Percentiles rank a stretch among this genome's conserved stretches.
These are phyloP conservation scores for Sclerotinia borealis DNA, from an alignment of 2,329 filamentous ascomycete genomes.

Conservation along the genomic window DNA sequence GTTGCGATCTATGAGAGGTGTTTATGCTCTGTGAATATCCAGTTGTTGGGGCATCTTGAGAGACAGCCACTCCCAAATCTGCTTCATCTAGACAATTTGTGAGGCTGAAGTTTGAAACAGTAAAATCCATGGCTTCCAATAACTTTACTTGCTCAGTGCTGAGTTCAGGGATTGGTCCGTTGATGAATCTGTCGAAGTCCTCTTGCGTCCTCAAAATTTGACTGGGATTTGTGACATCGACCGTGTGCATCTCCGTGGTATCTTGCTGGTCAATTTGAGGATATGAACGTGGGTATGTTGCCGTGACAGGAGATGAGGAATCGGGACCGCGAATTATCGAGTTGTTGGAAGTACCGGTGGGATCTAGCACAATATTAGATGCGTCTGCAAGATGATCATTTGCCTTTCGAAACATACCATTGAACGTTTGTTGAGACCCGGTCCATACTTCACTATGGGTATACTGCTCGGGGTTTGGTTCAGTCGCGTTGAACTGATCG, in stretches of 20 bases:
- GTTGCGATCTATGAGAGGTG: not conserved
- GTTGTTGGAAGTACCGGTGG: not conserved
- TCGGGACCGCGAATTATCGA: not conserved
- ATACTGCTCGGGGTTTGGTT: too few species aligned
- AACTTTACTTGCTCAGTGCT: not conserved
- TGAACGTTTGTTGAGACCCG: not conserved
- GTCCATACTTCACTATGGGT: rapidly evolving
- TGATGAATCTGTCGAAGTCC: not conserved
- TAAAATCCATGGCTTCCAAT: not conserved
- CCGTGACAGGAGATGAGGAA: not conserved
- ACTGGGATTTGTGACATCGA: too few species aligned
- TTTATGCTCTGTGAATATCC: not conserved
- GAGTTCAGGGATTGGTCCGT: not conserved
- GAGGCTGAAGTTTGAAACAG: not conserved
- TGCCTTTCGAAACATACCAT: not conserved
- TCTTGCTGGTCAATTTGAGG: too few species aligned
- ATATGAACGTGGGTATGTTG: too few species aligned
- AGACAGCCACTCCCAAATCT: not conserved
- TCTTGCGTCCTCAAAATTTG: too few species aligned
- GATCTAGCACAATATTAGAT: not conserved
- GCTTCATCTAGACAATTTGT: rapidly evolving
- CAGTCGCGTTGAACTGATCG: too few species aligned
- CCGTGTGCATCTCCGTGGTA: too few species aligned
- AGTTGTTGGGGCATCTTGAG: not conserved
- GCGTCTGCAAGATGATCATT: not conserved